Evolutionary conservation across 2,329 filamentous ascomycete species (phyloP).

Genomic region (Apiospora saccharicola): DNA sequence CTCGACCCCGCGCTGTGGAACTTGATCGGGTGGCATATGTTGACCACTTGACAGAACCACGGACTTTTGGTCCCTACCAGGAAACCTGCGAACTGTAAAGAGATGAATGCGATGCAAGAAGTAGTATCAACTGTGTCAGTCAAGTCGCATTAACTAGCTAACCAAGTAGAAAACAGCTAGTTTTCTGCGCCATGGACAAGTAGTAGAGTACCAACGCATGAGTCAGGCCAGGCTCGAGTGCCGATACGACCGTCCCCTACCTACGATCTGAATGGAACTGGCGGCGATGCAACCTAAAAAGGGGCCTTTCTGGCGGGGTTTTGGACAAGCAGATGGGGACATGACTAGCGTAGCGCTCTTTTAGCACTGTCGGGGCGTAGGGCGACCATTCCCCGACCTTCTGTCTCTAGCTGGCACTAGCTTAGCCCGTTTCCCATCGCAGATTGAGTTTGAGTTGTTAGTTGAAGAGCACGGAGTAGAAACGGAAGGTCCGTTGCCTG

Average conservation of each 20-base stretch:
- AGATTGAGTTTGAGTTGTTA: neutral
- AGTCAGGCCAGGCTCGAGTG: neutral
- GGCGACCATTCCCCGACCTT: neutral
- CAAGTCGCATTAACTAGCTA: too few relatives aligned
- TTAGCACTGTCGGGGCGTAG: neutral
- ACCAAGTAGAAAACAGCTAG: too few relatives aligned
- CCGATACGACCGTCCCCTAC: neutral
- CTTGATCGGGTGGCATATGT: too few relatives aligned
- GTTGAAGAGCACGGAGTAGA: neutral
- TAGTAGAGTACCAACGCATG: neutral
- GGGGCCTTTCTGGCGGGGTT: neutral
- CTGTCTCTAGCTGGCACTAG: too few relatives aligned
- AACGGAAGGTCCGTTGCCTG: neutral
- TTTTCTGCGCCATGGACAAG: neutral
- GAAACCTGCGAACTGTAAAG: too few relatives aligned
- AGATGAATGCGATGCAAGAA: too few relatives aligned
- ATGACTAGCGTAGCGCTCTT: neutral
- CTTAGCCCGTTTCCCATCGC: neutral
- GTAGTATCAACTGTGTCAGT: too few relatives aligned
- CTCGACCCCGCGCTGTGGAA: too few relatives aligned
- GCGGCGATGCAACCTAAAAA: conserved; percentile 1
- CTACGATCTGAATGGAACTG: neutral
- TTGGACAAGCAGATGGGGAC: neutral
- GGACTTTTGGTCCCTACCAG: too few relatives aligned
- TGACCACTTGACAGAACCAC: too few relatives aligned